Conservation (phyloP, 164 flowering plant species). For the Tetracentron sinense region DNA sequence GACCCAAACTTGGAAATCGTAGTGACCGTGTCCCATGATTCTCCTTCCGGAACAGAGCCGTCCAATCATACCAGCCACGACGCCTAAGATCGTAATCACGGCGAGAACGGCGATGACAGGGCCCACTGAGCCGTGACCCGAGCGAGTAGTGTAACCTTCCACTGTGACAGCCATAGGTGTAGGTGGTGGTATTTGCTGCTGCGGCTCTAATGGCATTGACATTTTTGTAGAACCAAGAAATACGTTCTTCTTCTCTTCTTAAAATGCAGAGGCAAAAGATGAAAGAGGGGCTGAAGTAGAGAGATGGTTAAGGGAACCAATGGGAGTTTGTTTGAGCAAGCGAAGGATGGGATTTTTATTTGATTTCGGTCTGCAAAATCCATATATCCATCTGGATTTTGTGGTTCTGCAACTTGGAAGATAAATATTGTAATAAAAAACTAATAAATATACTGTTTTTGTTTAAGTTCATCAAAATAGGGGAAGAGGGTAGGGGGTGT, state of each 20-base stretch:
- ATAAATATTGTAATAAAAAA: too few species aligned
- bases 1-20: conserved; percentile 62
- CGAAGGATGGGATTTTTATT: too few species aligned
- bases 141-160: conserved; percentile 34
- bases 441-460: too few species aligned
- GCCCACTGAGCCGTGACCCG: conserved; percentile 55
- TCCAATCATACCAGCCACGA: conserved; percentile 31
- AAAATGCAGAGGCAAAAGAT: too few species aligned
- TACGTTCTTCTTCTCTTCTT: neutral
- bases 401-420: too few species aligned
- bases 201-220: conserved; percentile 19
- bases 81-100: conserved; percentile 29
- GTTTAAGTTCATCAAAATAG: too few species aligned
- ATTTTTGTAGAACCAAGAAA: conserved; percentile 4
- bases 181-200: conserved; percentile 24
- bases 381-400: too few species aligned
- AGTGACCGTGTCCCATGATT: conserved; percentile 41
- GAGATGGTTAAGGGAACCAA: too few species aligned
- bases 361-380: too few species aligned
- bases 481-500: too few species aligned
- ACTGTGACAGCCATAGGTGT: conserved; percentile 26
- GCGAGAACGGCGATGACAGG: conserved; percentile 37
- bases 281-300: too few species aligned
- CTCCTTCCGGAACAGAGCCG: conserved; percentile 36
- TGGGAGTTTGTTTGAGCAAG: too few species aligned